Evolutionary conservation across 306 rosid genomes (phyloP), one percentile per base, ranked within the genome.

Genomic region (Acacia melanoxylon): DNA sequence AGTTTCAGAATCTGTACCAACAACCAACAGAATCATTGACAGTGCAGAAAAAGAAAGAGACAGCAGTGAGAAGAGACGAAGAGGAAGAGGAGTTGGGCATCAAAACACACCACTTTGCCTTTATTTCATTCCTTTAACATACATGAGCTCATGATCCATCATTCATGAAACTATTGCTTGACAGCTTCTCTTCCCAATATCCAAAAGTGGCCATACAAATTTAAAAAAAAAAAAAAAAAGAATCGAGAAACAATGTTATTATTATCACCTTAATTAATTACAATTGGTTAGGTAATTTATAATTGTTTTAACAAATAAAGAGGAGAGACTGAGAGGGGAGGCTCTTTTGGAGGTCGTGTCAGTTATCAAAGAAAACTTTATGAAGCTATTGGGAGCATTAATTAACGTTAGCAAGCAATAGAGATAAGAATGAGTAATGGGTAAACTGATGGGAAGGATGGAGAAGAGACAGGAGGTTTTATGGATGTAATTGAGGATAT

Each of bases 381-480:
- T 31, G 45, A 66, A 29, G 41, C 22, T 13, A 2, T 19, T 35
- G 37, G 27, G 15, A 35, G 72, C 46, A 35, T 37, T 37, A 67
- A 37, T 67, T 67, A 67, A 42, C 10, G 68, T 41, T 8, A 29
- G 3, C 13, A 62, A 44, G 20, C 35, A 5, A 3, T 13, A 48
- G 48, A 56, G 74, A 78, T 66, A 46, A 65, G 74, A 65, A 68
- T 20, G 73, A 68, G 15, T 48, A 48, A 48, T 33, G 61, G 40
- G 51, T 33, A 45, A 49, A 10, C n/a, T 48, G 72, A 78, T 31
- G 65, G 65, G 11, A 78, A 25, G 22, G 22, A 46, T 19, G 62
- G 27, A 44, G 33, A 31, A 29, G 68, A 25, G 69, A 77, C 56
- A 24, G 24, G 17, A 0, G 24, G 51, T 76, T 63, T 20, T n/a